Evolutionary conservation across 371 early-diverging fungal genomes (phyloP).

Genomic region (Blyttiomyces sp.): DNA sequence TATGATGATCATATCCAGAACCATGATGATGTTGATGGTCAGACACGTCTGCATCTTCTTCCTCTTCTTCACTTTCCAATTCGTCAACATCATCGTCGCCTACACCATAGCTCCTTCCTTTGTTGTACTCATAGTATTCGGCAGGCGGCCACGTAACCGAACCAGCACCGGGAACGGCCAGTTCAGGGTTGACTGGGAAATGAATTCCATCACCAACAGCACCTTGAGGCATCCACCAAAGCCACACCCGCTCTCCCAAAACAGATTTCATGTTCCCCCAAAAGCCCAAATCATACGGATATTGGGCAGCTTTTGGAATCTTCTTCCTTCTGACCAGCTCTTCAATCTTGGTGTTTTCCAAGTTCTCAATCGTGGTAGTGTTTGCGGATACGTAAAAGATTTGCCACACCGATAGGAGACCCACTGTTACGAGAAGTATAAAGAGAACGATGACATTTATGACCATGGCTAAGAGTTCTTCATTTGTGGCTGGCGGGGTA

Average conservation of each 20-base stretch:
- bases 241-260: constrained; percentile 33
- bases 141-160: constrained; percentile 53
- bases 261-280: constrained; percentile 32
- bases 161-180: constrained; percentile 6
- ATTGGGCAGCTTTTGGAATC: constrained; percentile 52
- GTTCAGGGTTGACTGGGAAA: constrained; percentile 53
- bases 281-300: constrained; percentile 92
- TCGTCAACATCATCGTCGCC: neutral
- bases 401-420: constrained; percentile 78
- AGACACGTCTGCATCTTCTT: neutral
- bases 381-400: constrained; percentile 76
- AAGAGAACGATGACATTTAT: constrained; percentile 66
- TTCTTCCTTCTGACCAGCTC: constrained; percentile 64
- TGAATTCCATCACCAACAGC: constrained; percentile 66
- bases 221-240: constrained; percentile 65
- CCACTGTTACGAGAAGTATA: constrained; percentile 72
- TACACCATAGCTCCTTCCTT: neutral
- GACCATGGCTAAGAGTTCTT: constrained; percentile 61
- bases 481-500: constrained; percentile 35
- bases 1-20: neutral
- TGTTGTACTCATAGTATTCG: constrained; percentile 51
- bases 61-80: constrained; percentile 6
- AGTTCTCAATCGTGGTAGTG: constrained; percentile 92
- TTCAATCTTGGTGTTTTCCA: constrained; percentile 78
- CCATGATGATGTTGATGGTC: neutral